Evolutionary conservation across 2,329 filamentous ascomycete genomes (phyloP), one percentile per base, ranked within the genome.

Genomic region (Pseudogymnoascus verrucosus): DNA sequence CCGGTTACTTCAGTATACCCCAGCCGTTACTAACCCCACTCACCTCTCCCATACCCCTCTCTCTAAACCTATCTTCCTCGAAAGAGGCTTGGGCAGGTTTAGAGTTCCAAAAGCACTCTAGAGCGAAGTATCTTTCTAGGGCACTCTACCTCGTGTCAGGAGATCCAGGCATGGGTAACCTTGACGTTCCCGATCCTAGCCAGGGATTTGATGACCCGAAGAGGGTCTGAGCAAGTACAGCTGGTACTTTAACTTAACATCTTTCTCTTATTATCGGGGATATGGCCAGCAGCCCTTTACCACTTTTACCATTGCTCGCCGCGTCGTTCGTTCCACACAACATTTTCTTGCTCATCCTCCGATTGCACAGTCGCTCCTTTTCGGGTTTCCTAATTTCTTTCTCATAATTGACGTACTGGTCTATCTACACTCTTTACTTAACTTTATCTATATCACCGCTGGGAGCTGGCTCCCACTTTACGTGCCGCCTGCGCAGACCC

Each of bases 401-500:
- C 74, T 73, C 68, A 72, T 74, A 57, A 21, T 57, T 36, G 51
- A 57, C 28, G 51, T 57, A 57, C 28, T 34, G 28, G 28, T 57
- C 51, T 36, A 57, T 57, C 28, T 36, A 57, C 51, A 57, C 26
- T 57, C 51, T 57, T 57, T 57, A 57, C 51, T 34, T 36, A 57
- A 34, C 51, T 73, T 75, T 74, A 73, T 76, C 75, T 78, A 78
- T 79, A 78, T 72, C 74, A 75, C 51, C 28, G 10, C 78, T 79
- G 78, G 77, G 80, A 83, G 80, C 81, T 81, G 81, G 81, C 77
- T 82, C 80, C 83, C 79, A 80, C 76, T 75, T 74, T 71, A 70
- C 70, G 75, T 74, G 71, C 71, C 68, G 70, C 69, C 69, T 67
- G 67, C 71, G 70, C 67, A 66, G 69, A 73, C 72, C 71, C 65